A percentile compares a stretch with the other conserved stretches of the same genome.
Evolutionary conservation across 2,329 filamentous ascomycete species (phyloP).

Genomic region (Epichloe typhina): DNA sequence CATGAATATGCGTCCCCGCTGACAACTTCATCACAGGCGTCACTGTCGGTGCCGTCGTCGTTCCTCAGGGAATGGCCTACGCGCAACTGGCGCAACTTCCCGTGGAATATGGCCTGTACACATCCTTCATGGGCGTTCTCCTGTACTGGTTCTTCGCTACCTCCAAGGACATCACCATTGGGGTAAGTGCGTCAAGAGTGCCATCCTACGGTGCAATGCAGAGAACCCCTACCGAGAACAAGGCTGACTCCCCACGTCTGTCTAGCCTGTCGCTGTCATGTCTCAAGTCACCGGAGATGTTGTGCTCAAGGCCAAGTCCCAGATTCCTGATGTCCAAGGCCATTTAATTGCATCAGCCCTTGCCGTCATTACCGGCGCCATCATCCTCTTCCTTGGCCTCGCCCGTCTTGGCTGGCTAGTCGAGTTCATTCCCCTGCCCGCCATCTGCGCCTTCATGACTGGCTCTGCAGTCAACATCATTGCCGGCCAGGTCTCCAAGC

Average conservation of each 20-base stretch:
- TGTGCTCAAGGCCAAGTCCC: conserved; percentile 25
- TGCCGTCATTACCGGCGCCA: conserved; percentile 33
- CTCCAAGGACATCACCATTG: conserved; percentile 82
- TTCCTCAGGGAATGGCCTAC: conserved; percentile 43
- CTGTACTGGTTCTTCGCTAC: conserved; percentile 98
- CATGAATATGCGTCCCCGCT: conserved; percentile 5
- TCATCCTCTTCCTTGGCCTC: conserved; percentile 36
- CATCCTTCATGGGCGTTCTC: conserved; percentile 89
- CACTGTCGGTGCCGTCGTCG: conserved; percentile 39
- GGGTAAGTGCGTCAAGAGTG: conserved; percentile 35
- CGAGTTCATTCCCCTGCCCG: conserved; percentile 39
- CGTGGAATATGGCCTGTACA: conserved; percentile 40
- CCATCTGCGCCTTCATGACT: conserved; percentile 42
- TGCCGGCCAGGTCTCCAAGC: conserved; percentile 34
- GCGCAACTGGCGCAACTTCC: conserved; percentile 33
- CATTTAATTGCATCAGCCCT: conserved; percentile 34
- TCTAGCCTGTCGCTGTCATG: conserved; percentile 40
- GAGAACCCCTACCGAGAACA: background rate
- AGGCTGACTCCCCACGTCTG: conserved; percentile 8
- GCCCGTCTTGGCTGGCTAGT: conserved; percentile 39
- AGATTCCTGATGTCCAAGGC: conserved; percentile 24
- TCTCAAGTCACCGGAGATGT: conserved; percentile 38
- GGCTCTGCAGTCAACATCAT: conserved; percentile 38
- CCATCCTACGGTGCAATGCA: background rate
- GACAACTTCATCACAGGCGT: conserved; percentile 16